Conservation (phyloP, 805 yeast genomes). For the Saturnispora sekii region DNA sequence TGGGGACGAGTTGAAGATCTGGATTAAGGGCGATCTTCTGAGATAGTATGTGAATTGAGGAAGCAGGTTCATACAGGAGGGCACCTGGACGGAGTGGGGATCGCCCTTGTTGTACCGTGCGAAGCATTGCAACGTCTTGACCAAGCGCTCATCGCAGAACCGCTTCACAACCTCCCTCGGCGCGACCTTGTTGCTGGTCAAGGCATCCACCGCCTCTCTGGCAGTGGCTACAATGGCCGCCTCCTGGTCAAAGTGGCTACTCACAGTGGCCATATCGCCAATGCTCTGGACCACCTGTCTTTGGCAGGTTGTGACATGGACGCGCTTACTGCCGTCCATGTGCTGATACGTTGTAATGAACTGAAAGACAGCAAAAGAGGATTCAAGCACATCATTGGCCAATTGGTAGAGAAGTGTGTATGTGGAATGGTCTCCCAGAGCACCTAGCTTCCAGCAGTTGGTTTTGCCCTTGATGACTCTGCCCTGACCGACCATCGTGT, state of each 20-base stretch:
- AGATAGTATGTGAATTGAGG: slow-evolving; percentile 64
- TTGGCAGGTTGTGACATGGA: slow-evolving; percentile 52
- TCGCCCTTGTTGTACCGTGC: slow-evolving; percentile 39
- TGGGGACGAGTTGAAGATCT: slow-evolving; percentile 61
- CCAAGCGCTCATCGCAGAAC: slow-evolving; percentile 39
- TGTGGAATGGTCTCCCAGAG: slow-evolving; percentile 46
- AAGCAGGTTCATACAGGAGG: slow-evolving; percentile 40
- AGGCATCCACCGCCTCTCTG: slow-evolving; percentile 39
- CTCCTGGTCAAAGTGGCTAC: slow-evolving; percentile 54
- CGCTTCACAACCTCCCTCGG: slow-evolving; percentile 33
- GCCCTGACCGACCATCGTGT: slow-evolving; percentile 58
- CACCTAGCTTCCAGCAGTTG: slow-evolving; percentile 51
- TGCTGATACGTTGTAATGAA: slow-evolving; percentile 56
- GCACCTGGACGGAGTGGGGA: slow-evolving; percentile 39
- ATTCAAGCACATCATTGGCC: slow-evolving; percentile 12
- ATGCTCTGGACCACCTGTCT: slow-evolving; percentile 32
- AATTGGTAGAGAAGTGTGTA: slow-evolving; percentile 52
- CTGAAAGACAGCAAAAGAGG: slow-evolving; percentile 31
- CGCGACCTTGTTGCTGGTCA: slow-evolving; percentile 25
- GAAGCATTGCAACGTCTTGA: slow-evolving; percentile 38
- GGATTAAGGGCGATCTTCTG: slow-evolving; percentile 55
- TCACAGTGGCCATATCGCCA: slow-evolving; percentile 26
- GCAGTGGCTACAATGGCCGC: slow-evolving; percentile 56
- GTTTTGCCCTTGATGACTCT: slow-evolving; percentile 40
- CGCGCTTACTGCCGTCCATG: slow-evolving; percentile 43